Percentiles rank a stretch among this genome's conserved stretches.
phyloP scores from a whole-genome alignment of 164 flowering plant genomes.

The Nymphaea colorata region DNA sequence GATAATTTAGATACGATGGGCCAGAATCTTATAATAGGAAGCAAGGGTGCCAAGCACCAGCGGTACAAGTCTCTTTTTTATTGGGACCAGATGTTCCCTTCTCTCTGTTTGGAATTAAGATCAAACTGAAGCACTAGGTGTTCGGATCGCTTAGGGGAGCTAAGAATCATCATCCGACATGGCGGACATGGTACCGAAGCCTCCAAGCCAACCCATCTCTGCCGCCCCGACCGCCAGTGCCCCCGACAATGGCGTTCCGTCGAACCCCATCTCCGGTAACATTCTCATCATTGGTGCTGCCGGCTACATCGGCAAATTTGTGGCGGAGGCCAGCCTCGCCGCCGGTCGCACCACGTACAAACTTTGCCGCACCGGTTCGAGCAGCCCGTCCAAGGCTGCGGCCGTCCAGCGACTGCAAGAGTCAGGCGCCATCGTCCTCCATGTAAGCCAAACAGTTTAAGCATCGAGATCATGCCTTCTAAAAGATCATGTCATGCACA shows the following conservation, averaged over 20 bases:
- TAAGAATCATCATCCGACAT: no score
- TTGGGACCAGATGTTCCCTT: no score
- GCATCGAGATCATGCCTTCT: no score
- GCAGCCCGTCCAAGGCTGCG: conserved; percentile 16
- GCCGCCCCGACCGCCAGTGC: not conserved
- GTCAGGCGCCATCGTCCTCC: conserved; percentile 34
- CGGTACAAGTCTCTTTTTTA: no score
- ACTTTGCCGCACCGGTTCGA: conserved; percentile 13
- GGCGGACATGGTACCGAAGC: no score
- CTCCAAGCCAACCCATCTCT: not conserved
- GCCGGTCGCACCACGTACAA: conserved; percentile 36
- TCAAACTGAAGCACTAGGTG: no score
- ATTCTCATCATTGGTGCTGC: conserved; percentile 36
- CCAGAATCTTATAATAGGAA: no score
- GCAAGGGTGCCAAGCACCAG: no score
- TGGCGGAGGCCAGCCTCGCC: conserved; percentile 38
- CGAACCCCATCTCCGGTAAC: not conserved
- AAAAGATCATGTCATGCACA: no score
- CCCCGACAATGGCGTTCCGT: not conserved
- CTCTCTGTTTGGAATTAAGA: no score
- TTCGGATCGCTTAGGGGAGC: no score
- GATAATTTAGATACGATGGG: no score
- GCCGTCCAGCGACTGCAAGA: conserved; percentile 26
- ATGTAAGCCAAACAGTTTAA: conserved; percentile 10
- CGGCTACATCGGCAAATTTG: conserved; percentile 49